These are phyloP conservation scores for Cyberlindnera mycetangii DNA, from an alignment of 805 yeast species.

Conservation along the genomic window DNA sequence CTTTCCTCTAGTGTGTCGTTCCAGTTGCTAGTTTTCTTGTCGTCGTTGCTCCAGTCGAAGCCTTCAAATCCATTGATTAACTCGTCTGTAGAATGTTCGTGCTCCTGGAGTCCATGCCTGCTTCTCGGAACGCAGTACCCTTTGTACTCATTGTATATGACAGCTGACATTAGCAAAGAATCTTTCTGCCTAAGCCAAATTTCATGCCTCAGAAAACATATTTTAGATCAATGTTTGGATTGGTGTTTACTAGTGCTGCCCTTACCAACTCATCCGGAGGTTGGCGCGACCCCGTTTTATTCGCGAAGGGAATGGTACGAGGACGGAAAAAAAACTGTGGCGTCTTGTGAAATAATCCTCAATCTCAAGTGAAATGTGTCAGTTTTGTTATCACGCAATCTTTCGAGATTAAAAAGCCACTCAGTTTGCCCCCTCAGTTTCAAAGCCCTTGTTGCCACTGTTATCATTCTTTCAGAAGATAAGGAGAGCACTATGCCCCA, in stretches of 20 bases:
- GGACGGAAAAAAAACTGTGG: not conserved
- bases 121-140: slow-evolving; percentile 23
- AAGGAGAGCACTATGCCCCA: not conserved
- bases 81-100: not conserved
- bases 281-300: not conserved
- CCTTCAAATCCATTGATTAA: slow-evolving; percentile 41
- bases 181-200: not conserved
- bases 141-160: slow-evolving; percentile 22
- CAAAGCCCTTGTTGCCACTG: no score
- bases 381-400: not conserved
- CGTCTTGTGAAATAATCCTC: not conserved
- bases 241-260: not conserved
- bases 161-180: slow-evolving; percentile 12
- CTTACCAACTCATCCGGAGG: no score
- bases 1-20: not conserved
- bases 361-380: not conserved
- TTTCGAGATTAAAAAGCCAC: not conserved
- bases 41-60: slow-evolving; percentile 34
- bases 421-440: not conserved
- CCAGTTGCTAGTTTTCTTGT: not conserved
- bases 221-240: no score
- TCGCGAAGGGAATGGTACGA: not conserved
- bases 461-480: not conserved
- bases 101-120: slow-evolving; percentile 2
- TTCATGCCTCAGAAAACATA: no score